These are phyloP conservation scores for Warburgia ugandensis DNA, from an alignment of 164 flowering plant genomes.

Conservation along the genomic window DNA sequence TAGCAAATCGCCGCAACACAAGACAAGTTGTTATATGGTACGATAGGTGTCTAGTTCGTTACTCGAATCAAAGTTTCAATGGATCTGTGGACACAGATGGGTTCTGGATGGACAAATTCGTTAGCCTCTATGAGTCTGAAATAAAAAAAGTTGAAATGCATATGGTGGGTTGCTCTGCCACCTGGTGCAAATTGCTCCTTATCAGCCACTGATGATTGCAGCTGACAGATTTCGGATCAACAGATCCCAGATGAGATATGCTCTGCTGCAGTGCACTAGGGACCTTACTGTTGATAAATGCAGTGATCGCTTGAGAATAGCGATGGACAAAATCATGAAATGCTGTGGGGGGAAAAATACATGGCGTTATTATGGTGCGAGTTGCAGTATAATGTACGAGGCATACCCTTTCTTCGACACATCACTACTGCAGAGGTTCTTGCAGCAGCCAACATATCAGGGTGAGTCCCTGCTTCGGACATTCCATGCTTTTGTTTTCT, in stretches of 20 bases:
- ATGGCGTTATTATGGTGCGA: neutral
- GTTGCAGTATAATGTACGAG: neutral
- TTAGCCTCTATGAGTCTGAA: neutral
- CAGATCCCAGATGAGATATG: neutral
- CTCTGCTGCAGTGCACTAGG: slow-evolving; percentile 5
- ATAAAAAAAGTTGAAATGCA: neutral
- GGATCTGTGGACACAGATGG: neutral
- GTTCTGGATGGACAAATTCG: no score
- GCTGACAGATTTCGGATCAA: neutral
- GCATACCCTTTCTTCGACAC: neutral
- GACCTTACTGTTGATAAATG: neutral
- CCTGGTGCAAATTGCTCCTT: neutral
- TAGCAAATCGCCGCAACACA: neutral
- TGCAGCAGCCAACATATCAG: no score
- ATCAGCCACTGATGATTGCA: slow-evolving; percentile 2
- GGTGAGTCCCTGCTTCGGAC: no score
- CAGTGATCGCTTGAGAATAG: neutral
- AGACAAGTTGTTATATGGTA: slow-evolving; percentile 7
- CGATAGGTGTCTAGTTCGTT: slow-evolving; percentile 4
- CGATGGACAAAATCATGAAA: neutral
- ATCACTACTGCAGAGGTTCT: no score
- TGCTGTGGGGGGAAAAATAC: neutral
- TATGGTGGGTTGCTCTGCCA: neutral
- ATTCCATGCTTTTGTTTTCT: no score
- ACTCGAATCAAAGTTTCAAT: slow-evolving; percentile 1